Conservation (phyloP, 441 rosid species). For the Brassica balearica region DNA sequence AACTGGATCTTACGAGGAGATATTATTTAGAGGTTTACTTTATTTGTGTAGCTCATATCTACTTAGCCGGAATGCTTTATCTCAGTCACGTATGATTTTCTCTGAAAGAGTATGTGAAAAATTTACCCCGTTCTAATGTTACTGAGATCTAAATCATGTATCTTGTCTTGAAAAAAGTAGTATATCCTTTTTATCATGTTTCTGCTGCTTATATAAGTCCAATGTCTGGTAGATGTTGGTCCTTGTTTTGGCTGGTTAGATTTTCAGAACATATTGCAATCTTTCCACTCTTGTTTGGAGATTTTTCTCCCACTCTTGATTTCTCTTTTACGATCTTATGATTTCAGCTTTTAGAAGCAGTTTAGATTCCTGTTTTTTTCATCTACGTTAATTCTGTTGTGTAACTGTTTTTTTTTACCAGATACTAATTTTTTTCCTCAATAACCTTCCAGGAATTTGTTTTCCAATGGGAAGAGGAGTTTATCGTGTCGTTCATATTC, state of each 20-base stretch:
- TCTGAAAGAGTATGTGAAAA: slow-evolving; percentile 11
- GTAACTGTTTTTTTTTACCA: slow-evolving; percentile 33
- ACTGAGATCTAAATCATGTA: slow-evolving; percentile 8
- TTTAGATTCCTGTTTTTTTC: not conserved
- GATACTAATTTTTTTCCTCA: not conserved
- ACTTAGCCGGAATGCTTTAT: slow-evolving; percentile 1
- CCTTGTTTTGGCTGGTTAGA: slow-evolving; percentile 18
- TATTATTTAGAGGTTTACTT: slow-evolving; percentile 30
- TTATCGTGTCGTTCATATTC: slow-evolving; percentile 95
- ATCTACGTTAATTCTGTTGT: slow-evolving; percentile 25
- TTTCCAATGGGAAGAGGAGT: slow-evolving; percentile 98
- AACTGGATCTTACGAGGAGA: slow-evolving; percentile 13
- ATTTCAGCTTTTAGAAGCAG: slow-evolving; percentile 18
- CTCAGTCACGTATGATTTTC: slow-evolving; percentile 17
- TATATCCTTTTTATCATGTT: slow-evolving; percentile 16
- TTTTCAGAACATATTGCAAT: slow-evolving; percentile 6
- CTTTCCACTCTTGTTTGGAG: slow-evolving; percentile 22
- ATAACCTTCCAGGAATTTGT: slow-evolving; percentile 74
- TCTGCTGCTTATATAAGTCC: slow-evolving; percentile 6
- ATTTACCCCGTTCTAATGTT: slow-evolving; percentile 1
- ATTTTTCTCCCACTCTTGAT: not conserved
- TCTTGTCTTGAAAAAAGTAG: slow-evolving; percentile 17
- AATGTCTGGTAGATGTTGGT: slow-evolving; percentile 11
- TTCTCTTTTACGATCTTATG: slow-evolving; percentile 14
- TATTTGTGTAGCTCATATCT: slow-evolving; percentile 14